phyloP scores from a whole-genome alignment of 345 rosid species.

The Brassica rapa region DNA sequence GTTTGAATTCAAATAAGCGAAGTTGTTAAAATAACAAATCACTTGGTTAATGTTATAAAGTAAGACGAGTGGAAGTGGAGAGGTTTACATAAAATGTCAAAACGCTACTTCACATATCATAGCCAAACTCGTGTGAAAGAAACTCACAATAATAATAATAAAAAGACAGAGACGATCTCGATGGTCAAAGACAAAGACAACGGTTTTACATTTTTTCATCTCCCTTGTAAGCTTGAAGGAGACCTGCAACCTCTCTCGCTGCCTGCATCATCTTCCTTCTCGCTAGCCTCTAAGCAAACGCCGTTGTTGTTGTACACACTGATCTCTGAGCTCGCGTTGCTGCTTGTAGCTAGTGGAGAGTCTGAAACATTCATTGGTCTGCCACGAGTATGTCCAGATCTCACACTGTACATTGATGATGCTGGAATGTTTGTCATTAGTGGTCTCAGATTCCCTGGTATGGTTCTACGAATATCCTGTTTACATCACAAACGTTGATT shows the following conservation, averaged over 20 bases:
- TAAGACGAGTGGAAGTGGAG: constrained; percentile 26
- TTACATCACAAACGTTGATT: constrained; percentile 1
- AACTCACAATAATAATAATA: constrained; percentile 33
- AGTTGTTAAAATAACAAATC: constrained; percentile 2
- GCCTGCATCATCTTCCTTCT: constrained; percentile 64
- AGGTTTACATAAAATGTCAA: constrained; percentile 30
- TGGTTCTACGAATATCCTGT: constrained; percentile 92
- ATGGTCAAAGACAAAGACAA: constrained; percentile 10
- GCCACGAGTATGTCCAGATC: constrained; percentile 76
- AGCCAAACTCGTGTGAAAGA: constrained; percentile 37
- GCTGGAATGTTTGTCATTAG: constrained; percentile 95
- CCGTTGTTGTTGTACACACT: constrained; percentile 82
- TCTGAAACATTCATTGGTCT: constrained; percentile 72
- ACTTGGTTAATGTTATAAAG: constrained; percentile 22
- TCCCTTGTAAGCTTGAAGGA: constrained; percentile 60
- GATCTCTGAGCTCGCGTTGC: constrained; percentile 93
- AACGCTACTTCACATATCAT: constrained; percentile 42
- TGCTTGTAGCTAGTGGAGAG: constrained; percentile 93
- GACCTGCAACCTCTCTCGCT: constrained; percentile 69
- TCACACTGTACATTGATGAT: constrained; percentile 94
- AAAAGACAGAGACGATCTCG: constrained; percentile 19
- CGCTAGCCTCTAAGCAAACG: constrained; percentile 58
- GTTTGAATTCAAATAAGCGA: constrained; percentile 5
- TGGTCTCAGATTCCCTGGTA: constrained; percentile 87
- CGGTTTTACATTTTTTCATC: constrained; percentile 47